A percentile compares a stretch with the other conserved stretches of the same genome.
Evolutionary conservation across 179 eudicot species (phyloP).

Genomic region (Gypsophila paniculata): DNA sequence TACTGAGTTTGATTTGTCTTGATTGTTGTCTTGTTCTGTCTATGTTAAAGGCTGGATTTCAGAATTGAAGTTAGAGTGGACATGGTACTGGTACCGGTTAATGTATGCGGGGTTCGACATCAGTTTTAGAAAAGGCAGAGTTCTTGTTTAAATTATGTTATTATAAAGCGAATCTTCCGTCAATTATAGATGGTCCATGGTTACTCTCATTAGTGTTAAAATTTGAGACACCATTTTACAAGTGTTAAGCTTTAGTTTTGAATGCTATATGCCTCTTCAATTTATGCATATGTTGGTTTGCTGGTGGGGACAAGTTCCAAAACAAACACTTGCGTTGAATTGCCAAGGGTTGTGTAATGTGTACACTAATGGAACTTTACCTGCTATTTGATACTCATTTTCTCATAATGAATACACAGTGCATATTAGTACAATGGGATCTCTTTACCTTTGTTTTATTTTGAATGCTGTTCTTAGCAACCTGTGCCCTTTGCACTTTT

Average conservation of each 20-base stretch:
- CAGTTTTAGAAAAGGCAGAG: neutral
- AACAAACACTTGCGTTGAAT: neutral
- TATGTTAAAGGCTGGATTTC: neutral
- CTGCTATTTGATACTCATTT: neutral
- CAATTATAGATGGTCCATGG: neutral
- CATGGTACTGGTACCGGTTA: neutral
- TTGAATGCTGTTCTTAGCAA: neutral
- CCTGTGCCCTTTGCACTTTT: slow-evolving; percentile 6
- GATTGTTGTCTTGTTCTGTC: no score
- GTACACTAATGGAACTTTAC: neutral
- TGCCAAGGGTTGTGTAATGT: neutral
- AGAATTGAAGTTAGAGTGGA: neutral
- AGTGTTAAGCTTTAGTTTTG: neutral
- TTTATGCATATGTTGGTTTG: neutral
- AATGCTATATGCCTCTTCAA: neutral
- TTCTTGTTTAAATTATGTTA: neutral
- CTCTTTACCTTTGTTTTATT: neutral
- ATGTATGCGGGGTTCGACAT: neutral
- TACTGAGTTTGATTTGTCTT: no score
- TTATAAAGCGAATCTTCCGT: neutral
- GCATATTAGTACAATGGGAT: neutral
- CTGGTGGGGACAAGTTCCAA: neutral
- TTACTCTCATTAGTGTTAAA: neutral
- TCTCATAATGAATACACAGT: neutral
- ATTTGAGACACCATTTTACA: neutral